These are phyloP conservation scores for Drechmeria coniospora DNA, from an alignment of 2,329 filamentous ascomycete genomes.

Conservation along the genomic window DNA sequence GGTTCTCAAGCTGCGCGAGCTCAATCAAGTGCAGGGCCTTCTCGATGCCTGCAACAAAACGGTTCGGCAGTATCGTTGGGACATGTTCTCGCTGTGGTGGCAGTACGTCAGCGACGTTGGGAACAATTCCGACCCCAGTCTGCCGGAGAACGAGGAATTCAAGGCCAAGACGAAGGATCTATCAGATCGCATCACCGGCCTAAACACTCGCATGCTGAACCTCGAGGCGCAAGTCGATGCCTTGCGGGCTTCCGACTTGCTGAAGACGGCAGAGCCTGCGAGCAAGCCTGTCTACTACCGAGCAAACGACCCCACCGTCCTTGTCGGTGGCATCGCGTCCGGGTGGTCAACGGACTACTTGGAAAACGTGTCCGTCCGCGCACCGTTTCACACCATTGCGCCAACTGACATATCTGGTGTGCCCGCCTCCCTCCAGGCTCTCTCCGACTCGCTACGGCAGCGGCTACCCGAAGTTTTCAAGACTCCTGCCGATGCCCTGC, in stretches of 20 bases:
- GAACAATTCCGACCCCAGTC: constrained; percentile 4
- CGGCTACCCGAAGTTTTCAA: constrained; percentile 1
- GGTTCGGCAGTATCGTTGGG: constrained; percentile 16
- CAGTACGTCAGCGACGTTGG: constrained; percentile 14
- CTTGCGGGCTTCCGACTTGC: neutral
- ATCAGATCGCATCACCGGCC: neutral
- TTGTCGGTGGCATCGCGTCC: constrained; percentile 18
- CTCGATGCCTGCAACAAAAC: constrained; percentile 9
- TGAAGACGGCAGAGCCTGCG: constrained; percentile 9
- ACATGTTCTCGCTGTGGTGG: constrained; percentile 27
- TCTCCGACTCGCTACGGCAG: neutral
- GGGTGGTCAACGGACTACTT: constrained; percentile 24
- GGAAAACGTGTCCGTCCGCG: constrained; percentile 6
- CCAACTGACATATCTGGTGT: neutral
- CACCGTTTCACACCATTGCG: constrained; percentile 1
- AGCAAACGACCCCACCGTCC: constrained; percentile 20
- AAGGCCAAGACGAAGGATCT: neutral
- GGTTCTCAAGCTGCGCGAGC: constrained; percentile 4
- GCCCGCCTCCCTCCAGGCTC: neutral
- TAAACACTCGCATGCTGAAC: constrained; percentile 1
- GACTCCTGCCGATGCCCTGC: neutral
- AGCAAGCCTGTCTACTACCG: constrained; percentile 12
- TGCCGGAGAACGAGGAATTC: neutral
- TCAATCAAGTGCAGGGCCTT: constrained; percentile 10
- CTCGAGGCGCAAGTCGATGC: neutral